Evolutionary conservation across 192 early-diverging fungal species (phyloP), one percentile per base, ranked within the genome.

Genomic region (Gorgonomyces haynaldii): DNA sequence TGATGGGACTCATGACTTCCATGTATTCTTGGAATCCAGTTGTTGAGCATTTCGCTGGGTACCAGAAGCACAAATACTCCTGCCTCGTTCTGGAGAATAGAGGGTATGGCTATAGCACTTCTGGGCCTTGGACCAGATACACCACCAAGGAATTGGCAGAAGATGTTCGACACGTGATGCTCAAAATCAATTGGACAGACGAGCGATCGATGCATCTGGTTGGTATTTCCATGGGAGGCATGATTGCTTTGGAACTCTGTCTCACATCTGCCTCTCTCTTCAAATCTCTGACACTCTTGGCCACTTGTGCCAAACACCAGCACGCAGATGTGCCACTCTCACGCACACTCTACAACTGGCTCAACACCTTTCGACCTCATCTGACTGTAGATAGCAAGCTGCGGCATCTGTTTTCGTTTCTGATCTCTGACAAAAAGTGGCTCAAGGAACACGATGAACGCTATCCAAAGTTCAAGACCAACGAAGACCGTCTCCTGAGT

Each of bases 71-170:
- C 39, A 29, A 57, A 21, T 42, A 29, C 37, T 26, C 19, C 4
- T 46, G 5, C 28, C 30, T 46, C 17, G 48, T 57, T 8, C 37
- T 52, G n/a, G 55, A 57, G 6, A 57, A 57, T 25, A 21, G 55
- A 27, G 55, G 55, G 5, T 19, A 35, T 3, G 55, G 55, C 7
- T 21, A 42, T 13, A 17, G 15, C 26, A 54, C 50, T 3, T 21
- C 2, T 36, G 45, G 45, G n/a, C 16, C 5, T 2, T 46, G 16
- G 16, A 20, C 13, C 16, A 13, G 13, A 8, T 46, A 46, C 17
- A 46, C 17, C 8, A 46, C 45, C 5, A 46, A 23, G 13, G 45
- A 16, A 46, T n/a, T 46, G 45, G 45, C 45, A 17, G 2, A n/a
- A n/a, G 45, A 46, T 30, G 45, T 22, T 6, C 17, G 17, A 7